These are phyloP conservation scores for Mangifera indica DNA, from an alignment of 345 rosid genomes.

Conservation along the genomic window DNA sequence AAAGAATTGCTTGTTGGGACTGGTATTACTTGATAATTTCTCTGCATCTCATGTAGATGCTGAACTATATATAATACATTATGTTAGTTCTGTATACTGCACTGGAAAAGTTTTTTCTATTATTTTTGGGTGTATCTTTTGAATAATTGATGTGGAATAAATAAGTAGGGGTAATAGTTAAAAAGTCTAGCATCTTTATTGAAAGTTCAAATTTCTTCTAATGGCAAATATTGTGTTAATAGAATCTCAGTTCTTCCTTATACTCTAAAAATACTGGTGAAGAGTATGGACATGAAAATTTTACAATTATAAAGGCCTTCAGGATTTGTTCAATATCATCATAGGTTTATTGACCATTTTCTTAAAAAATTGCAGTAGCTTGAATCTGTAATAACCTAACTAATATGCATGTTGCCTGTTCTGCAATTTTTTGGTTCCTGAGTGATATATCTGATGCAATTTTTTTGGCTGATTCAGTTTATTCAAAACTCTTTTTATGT, in stretches of 20 bases:
- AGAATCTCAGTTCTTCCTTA: neutral
- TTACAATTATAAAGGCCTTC: neutral
- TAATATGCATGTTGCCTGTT: neutral
- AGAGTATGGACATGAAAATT: neutral
- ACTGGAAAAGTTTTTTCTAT: neutral
- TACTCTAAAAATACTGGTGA: neutral
- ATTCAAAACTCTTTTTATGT: neutral
- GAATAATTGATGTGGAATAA: neutral
- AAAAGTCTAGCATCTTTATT: neutral
- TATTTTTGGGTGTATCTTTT: neutral
- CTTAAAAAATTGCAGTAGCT: neutral
- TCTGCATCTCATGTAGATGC: neutral
- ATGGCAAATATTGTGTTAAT: neutral
- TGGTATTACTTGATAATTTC: slow-evolving; percentile 51
- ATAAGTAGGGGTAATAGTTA: neutral
- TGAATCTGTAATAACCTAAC: neutral
- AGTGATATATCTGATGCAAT: neutral
- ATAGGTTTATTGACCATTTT: neutral
- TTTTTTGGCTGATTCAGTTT: neutral
- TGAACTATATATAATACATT: too few species aligned
- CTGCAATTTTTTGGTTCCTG: neutral
- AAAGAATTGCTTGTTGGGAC: slow-evolving; percentile 60
- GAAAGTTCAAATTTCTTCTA: neutral
- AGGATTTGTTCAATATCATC: neutral
- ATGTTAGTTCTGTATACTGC: neutral